Evolutionary conservation across 2,329 filamentous ascomycete species (phyloP).

Genomic region (Ampelomyces quisqualis): DNA sequence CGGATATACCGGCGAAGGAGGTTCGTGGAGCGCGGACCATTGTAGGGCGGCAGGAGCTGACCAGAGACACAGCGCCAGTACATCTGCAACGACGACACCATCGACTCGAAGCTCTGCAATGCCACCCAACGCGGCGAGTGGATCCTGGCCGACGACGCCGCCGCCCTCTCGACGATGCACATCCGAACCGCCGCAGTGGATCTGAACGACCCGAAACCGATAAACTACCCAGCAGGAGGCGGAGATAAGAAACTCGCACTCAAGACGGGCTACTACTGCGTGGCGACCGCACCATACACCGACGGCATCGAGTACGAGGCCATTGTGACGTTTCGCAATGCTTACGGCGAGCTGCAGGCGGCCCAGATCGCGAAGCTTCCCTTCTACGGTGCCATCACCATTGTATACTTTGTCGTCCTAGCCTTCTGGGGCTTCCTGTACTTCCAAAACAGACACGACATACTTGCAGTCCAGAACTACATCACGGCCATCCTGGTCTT

Average conservation of each 20-base stretch:
- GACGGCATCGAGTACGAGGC: conserved; percentile 69
- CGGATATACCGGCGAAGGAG: conserved; percentile 31
- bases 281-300: conserved; percentile 73
- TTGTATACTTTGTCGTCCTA: conserved; percentile 85
- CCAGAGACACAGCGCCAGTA: conserved; percentile 55
- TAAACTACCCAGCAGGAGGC: conserved; percentile 75
- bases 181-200: conserved; percentile 81
- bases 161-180: conserved; percentile 65
- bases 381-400: conserved; percentile 92
- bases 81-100: conserved; percentile 74
- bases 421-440: conserved; percentile 94
- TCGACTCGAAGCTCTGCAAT: conserved; percentile 71
- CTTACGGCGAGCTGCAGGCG: conserved; percentile 91
- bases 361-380: conserved; percentile 96
- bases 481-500: conserved; percentile 97
- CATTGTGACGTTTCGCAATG: conserved; percentile 88
- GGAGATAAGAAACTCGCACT: conserved; percentile 32
- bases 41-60: conserved; percentile 21
- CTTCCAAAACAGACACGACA: conserved; percentile 90
- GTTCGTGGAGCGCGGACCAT: conserved; percentile 16
- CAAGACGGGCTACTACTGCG: conserved; percentile 95
- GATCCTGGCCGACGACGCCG: conserved; percentile 75
- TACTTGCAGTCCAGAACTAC: conserved; percentile 96
- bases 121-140: conserved; percentile 79
- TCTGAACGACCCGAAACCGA: conserved; percentile 69